A percentile compares a stretch with the other conserved stretches of the same genome.
Conservation (phyloP, 192 early-diverging fungal genomes). For the Martensiomyces pterosporus region DNA sequence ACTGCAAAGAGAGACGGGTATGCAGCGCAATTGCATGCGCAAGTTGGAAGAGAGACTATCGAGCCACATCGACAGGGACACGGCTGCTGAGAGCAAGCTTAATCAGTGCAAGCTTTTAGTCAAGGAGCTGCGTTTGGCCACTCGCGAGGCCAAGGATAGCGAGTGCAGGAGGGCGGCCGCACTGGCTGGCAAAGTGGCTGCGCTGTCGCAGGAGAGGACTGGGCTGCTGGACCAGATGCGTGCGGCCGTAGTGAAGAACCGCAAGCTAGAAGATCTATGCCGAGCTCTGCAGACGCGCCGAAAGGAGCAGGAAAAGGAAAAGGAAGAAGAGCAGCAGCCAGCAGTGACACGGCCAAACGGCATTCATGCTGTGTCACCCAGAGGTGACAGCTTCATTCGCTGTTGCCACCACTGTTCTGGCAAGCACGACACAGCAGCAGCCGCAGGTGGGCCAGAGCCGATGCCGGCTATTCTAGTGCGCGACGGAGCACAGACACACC, state of each 20-base stretch:
- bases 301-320: background rate
- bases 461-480: too few species aligned
- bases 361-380: too few species aligned
- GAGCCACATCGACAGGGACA: background rate
- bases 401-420: too few species aligned
- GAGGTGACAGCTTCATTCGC: too few species aligned
- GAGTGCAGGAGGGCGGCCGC: too few species aligned
- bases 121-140: too few species aligned
- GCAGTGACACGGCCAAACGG: background rate
- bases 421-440: too few species aligned
- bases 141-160: background rate
- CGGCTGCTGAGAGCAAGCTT: too few species aligned
- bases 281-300: constrained; percentile 5
- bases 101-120: too few species aligned
- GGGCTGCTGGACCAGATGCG: constrained; percentile 6
- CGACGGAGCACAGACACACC: too few species aligned
- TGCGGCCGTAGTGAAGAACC: constrained; percentile 2
- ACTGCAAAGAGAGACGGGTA: background rate
- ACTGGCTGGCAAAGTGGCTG: background rate
- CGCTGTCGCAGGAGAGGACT: background rate
- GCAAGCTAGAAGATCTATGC: constrained; percentile 7
- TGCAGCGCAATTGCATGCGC: background rate
- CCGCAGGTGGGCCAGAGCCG: too few species aligned
- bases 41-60: constrained; percentile 3
- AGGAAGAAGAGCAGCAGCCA: background rate